Evolutionary conservation across 768 basidiomycete species (phyloP), one percentile per base, ranked within the genome.

Genomic region (Coprinellus micaceus): DNA sequence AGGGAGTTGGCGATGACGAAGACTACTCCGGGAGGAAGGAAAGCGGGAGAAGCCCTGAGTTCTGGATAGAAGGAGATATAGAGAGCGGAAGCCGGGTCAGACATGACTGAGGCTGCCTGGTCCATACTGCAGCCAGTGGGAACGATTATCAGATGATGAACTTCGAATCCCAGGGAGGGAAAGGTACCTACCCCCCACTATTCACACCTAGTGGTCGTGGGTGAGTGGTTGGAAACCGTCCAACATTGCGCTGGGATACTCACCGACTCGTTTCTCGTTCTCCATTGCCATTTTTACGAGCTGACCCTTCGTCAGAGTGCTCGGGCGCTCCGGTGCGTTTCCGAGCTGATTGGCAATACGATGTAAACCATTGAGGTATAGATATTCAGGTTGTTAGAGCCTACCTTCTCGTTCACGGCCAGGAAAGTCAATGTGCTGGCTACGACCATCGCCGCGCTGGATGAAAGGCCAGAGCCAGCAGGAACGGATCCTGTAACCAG

Each of bases 371-470:
- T 37, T 9, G 36, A 37, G 36, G 36, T 9, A 9, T 37, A 37
- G 36, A 37, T n/a, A n/a, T n/a, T n/a, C n/a, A n/a, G n/a, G n/a
- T n/a, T n/a, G n/a, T n/a, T n/a, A n/a, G n/a, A n/a, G n/a, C n/a
- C n/a, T 60, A 78, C 80, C 65, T 91, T 85, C 52, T 82, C 82
- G 58, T 94, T 93, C 41, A 86, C 83, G 5, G 85, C 85, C 25
- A 94, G 73, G 66, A 94, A 91, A 0, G 88, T 82, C 28, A 95
- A 74, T 0, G 91, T 88, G 39, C 89, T 90, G 0, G 90, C 89
- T 22, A 95, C 91, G 30, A 94, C 91, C 84, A 96, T 88, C 0
- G 94, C 94, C 0, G 91, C 90, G 60, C 89, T 92, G 2, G 89
- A 92, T 6, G 89, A 92, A 4, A 96, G 73, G 0, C 94, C 94